phyloP scores from a whole-genome alignment of 495 filamentous ascomycete genomes.

The Penicillium steckii region DNA sequence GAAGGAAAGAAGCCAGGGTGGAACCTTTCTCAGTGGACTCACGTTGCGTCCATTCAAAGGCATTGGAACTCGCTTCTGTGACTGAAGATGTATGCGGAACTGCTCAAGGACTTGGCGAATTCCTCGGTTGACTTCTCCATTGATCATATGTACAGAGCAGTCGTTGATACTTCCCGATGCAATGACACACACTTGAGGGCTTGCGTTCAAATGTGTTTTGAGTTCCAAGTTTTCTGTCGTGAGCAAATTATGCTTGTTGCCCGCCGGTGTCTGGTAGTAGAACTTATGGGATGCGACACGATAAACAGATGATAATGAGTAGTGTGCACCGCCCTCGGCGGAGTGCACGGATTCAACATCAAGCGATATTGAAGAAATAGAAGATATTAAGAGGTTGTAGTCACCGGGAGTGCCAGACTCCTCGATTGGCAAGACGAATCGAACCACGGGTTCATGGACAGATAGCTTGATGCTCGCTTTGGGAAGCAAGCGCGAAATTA shows the following conservation, averaged over 20 bases:
- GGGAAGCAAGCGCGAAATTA: slow-evolving; percentile 88
- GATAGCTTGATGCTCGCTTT: slow-evolving; percentile 95
- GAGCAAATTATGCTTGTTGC: slow-evolving; percentile 79
- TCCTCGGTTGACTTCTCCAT: slow-evolving; percentile 86
- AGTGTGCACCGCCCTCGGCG: slow-evolving; percentile 77
- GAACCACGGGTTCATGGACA: slow-evolving; percentile 90
- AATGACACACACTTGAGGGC: slow-evolving; percentile 80
- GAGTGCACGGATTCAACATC: slow-evolving; percentile 96
- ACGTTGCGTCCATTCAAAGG: slow-evolving; percentile 46
- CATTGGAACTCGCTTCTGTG: slow-evolving; percentile 57
- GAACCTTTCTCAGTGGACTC: slow-evolving; percentile 75
- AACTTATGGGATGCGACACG: slow-evolving; percentile 84
- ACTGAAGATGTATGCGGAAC: slow-evolving; percentile 61
- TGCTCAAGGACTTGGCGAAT: slow-evolving; percentile 88
- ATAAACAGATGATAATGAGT: slow-evolving; percentile 77
- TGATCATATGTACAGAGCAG: slow-evolving; percentile 84
- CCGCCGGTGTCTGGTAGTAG: slow-evolving; percentile 88
- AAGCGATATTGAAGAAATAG: slow-evolving; percentile 85
- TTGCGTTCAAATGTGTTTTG: slow-evolving; percentile 78
- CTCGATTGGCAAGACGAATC: slow-evolving; percentile 78
- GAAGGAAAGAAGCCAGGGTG: slow-evolving; percentile 81
- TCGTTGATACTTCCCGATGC: slow-evolving; percentile 79
- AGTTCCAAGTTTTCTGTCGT: slow-evolving; percentile 84
- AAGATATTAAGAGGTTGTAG: slow-evolving; percentile 91
- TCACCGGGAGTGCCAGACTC: slow-evolving; percentile 59